A percentile compares a stretch with the other conserved stretches of the same genome.
Conservation (phyloP, 306 rosid genomes). For the Prunus fruticosa region DNA sequence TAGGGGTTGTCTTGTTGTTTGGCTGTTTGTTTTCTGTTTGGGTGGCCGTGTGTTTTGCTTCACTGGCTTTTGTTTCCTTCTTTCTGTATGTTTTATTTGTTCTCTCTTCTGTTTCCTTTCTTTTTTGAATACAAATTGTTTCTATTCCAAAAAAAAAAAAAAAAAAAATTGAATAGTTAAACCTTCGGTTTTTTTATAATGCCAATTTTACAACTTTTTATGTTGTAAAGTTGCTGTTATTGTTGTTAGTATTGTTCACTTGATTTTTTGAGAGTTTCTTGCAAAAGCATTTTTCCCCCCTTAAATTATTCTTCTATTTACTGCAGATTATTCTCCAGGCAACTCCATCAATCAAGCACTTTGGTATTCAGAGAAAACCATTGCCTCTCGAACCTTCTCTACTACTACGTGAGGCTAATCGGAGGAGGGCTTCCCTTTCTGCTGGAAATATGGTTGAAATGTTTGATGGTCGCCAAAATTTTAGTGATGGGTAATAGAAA, state of each 20-base stretch:
- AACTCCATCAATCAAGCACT: constrained; percentile 60
- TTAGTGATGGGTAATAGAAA: constrained; percentile 66
- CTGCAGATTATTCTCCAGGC: constrained; percentile 81
- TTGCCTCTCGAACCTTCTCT: constrained; percentile 94
- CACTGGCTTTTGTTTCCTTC: too few relatives aligned
- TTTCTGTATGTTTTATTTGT: too few relatives aligned
- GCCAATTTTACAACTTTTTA: neutral
- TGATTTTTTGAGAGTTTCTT: neutral
- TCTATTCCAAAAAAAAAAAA: too few relatives aligned
- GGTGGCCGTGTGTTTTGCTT: too few relatives aligned
- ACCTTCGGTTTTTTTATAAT: neutral
- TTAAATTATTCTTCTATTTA: neutral
- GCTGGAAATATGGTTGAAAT: constrained; percentile 78
- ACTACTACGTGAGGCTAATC: constrained; percentile 91
- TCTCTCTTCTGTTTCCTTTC: too few relatives aligned
- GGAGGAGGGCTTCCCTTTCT: constrained; percentile 97
- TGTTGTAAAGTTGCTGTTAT: neutral
- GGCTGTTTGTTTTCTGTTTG: too few relatives aligned
- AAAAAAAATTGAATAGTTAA: neutral
- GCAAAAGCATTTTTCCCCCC: neutral
- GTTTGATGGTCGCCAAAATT: constrained; percentile 60
- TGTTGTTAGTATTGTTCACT: neutral
- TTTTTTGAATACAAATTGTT: too few relatives aligned
- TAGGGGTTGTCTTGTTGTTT: too few relatives aligned
- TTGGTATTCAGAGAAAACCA: constrained; percentile 83